Evolutionary conservation across 2,329 filamentous ascomycete species (phyloP).

Genomic region (Ascochyta pisi): DNA sequence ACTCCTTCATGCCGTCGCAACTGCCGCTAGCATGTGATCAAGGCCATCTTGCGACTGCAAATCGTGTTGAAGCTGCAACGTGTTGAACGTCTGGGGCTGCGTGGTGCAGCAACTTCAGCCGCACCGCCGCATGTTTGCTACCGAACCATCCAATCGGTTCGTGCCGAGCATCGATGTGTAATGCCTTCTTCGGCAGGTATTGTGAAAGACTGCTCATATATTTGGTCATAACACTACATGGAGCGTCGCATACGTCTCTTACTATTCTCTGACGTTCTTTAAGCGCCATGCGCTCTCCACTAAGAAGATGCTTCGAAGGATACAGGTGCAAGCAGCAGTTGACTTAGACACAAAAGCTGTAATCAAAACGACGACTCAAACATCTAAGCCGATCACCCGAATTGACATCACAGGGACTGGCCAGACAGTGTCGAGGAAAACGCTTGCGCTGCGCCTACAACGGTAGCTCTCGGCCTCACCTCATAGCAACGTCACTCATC

Average conservation of each 20-base stretch:
- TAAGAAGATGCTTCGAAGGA: background rate
- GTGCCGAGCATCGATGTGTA: background rate
- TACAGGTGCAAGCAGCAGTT: background rate
- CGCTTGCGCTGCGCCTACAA: conserved; percentile 12
- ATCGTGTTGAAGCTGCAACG: conserved; percentile 5
- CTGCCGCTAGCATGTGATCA: conserved; percentile 15
- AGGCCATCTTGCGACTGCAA: background rate
- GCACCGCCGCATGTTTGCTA: background rate
- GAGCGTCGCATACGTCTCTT: background rate
- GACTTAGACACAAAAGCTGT: background rate
- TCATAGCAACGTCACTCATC: conserved; percentile 17
- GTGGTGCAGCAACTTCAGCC: conserved; percentile 8
- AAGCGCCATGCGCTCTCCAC: background rate
- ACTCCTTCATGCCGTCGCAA: conserved; percentile 2
- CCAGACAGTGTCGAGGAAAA: conserved; percentile 2
- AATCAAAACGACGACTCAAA: background rate
- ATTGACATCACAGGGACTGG: conserved; percentile 3
- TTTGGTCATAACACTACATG: background rate
- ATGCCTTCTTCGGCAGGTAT: background rate
- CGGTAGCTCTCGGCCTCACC: conserved; percentile 1
- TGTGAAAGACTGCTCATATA: background rate
- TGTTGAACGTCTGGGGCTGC: background rate
- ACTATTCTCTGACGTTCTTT: background rate
- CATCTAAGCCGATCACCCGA: background rate
- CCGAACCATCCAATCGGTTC: conserved; percentile 3